Evolutionary conservation across 2,329 filamentous ascomycete genomes (phyloP), one percentile per base, ranked within the genome.

Genomic region (Harringtonia lauricola): DNA sequence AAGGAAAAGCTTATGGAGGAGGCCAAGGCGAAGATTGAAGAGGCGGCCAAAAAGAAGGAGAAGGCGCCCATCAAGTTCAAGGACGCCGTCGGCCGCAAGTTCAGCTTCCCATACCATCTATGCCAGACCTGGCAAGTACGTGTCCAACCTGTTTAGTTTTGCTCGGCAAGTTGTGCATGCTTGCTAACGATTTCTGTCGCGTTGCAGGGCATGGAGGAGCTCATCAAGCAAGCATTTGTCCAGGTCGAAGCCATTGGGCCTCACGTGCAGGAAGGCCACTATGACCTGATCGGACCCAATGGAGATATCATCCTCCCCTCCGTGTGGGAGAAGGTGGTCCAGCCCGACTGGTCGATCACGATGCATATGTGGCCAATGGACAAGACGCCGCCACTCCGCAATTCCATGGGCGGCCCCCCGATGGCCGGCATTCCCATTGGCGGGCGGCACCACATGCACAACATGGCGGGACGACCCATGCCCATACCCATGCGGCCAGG

Each of bases 71-170:
- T 95, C 59, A 82, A 81, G 52, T 94, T 94, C 66, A 94, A 94
- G 63, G 89, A 95, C 59, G 88, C 88, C 1, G 79, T 95, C 15
- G 86, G 86, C 28, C 76, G 89, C 52, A 95, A 94, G 61, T 95
- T 94, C 60, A 92, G 79, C 63, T 95, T 95, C 57, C 89, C 89
- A 2, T 95, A 82, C 64, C 78, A 89, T 50, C 62, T 94, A 26
- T 95, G 88, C 62, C 78, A 80, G 55, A 92, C 81, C 3, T 94
- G 87, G 87, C 68, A 71, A 67, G 85, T 89, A 76, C 59, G 77
- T 73, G 43, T 5, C 26, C 6, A 26, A 10, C 7, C 24, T 26
- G 24, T 13, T 24, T 8, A 14, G 9, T 26, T 12, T 24, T 38
- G 15, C 30, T 30, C 6, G 24, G 7, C 6, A 6, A 10, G 7